Base-by-base conservation (phyloP, 768 basidiomycete species). In the Mrakia frigida region DNA sequence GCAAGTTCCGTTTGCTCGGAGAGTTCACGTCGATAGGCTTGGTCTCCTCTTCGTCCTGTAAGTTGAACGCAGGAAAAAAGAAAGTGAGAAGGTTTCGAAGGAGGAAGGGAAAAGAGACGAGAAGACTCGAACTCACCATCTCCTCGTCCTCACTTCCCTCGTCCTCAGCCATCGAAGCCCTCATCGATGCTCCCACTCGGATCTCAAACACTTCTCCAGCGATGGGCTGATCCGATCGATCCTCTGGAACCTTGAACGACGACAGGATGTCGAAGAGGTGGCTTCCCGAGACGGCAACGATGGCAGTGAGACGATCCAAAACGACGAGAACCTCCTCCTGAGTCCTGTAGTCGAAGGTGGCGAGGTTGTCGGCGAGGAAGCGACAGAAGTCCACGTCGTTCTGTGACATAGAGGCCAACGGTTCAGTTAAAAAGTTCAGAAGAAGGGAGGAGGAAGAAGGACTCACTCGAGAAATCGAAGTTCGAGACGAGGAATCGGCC, bases 341-440 rank as follows among this genome's bases (percentile, higher is more conserved):
- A 0, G 93, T 92, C 85, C 94, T 98, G 86, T 95, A 98, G 46
- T 98, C 94, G 77, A 99, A 88, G 0, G 90, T 86, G 0, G 94
- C 87, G 76, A 98, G 90, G 81, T 98, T 98, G 82, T 98, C 97
- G 0, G 93, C 90, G 88, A 98, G 92, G 84, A 94, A 99, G 74
- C 94, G 90, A 6, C 87, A 87, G 81, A 98, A 93, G 69, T 91
- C 89, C 73, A 95, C 86, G 80, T 97, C 92, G 78, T 91, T 88
- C 90, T 94, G 79, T 5, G 37, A 21, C 18, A 25, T n/a, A 61
- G 35, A 63, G 43, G 56, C 6, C 11, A 7, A 18, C 6, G 39
- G 33, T 6, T 43, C n/a, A 23, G 50, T 39, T 16, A 59, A 25
- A 25, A 28, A 28, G 35, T 14, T 23, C 41, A 25, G n/a, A 63